These are phyloP conservation scores for Rhazya stricta DNA, from an alignment of 257 asterid species.

Conservation along the genomic window DNA sequence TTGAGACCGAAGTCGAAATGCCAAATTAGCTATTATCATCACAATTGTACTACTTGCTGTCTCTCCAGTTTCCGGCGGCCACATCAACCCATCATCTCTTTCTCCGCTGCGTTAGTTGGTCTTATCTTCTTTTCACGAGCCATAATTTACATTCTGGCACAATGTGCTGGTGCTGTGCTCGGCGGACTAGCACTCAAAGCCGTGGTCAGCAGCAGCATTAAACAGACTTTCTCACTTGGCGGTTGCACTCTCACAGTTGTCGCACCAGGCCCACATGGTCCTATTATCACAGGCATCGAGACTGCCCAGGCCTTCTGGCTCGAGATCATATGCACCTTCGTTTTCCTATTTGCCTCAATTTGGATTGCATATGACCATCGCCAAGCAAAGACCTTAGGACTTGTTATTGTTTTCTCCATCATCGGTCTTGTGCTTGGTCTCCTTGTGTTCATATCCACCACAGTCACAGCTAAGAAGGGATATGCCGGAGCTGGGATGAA, in stretches of 20 bases:
- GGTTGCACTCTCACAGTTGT: slow-evolving; percentile 62
- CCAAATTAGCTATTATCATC: slow-evolving; percentile 49
- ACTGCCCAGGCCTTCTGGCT: slow-evolving; percentile 62
- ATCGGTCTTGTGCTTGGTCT: slow-evolving; percentile 59
- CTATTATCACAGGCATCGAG: slow-evolving; percentile 37
- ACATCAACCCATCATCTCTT: slow-evolving; percentile 75
- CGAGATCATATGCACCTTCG: slow-evolving; percentile 53
- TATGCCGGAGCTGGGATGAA: slow-evolving; percentile 75
- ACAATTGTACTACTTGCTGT: slow-evolving; percentile 61
- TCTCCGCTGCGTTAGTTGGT: slow-evolving; percentile 72
- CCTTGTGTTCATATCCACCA: slow-evolving; percentile 54
- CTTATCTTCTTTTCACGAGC: slow-evolving; percentile 61
- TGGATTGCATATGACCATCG: slow-evolving; percentile 84
- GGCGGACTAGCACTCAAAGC: slow-evolving; percentile 75
- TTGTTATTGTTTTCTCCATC: slow-evolving; percentile 31
- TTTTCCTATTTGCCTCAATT: slow-evolving; percentile 55
- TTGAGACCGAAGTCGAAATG: slow-evolving; percentile 43
- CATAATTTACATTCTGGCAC: slow-evolving; percentile 47
- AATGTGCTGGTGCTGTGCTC: slow-evolving; percentile 49
- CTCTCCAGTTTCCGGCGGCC: slow-evolving; percentile 77
- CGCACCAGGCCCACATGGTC: slow-evolving; percentile 48
- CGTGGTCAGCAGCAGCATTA: slow-evolving; percentile 42
- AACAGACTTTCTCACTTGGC: slow-evolving; percentile 47
- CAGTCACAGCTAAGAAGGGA: slow-evolving; percentile 49
- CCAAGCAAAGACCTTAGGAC: slow-evolving; percentile 49